Evolutionary conservation across 2,329 filamentous ascomycete species (phyloP).

Genomic region (Dothideomycetes sp.): DNA sequence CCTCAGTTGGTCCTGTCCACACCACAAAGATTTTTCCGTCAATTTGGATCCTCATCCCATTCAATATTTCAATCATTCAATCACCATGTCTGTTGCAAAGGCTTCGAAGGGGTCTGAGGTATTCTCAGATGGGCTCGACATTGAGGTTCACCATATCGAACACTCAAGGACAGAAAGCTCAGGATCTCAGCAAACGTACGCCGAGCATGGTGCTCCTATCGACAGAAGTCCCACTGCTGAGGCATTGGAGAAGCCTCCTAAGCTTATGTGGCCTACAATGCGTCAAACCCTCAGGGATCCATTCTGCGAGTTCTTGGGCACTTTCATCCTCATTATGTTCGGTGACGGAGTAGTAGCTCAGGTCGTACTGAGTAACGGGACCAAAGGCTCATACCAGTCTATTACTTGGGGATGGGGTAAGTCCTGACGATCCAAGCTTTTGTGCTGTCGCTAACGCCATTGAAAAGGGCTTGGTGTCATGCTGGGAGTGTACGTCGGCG

Average conservation of each 20-base stretch:
- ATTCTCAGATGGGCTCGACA: slow-evolving; percentile 7
- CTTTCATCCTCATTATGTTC: slow-evolving; percentile 59
- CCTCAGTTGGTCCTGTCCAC: no score
- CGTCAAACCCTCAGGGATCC: slow-evolving; percentile 46
- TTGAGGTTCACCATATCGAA: slow-evolving; percentile 18
- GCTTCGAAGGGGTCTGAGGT: background rate
- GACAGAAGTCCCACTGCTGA: slow-evolving; percentile 23
- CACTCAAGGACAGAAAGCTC: slow-evolving; percentile 15
- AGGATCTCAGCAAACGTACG: slow-evolving; percentile 13
- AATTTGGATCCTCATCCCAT: background rate
- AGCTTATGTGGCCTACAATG: slow-evolving; percentile 45
- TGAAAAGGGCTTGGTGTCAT: slow-evolving; percentile 52
- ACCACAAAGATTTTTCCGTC: no score
- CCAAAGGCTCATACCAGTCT: slow-evolving; percentile 45
- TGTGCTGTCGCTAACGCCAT: slow-evolving; percentile 10
- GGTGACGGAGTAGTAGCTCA: slow-evolving; percentile 65
- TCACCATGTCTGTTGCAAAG: background rate
- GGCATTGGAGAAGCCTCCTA: slow-evolving; percentile 22
- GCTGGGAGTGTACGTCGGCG: slow-evolving; percentile 44
- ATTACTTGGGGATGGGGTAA: slow-evolving; percentile 37
- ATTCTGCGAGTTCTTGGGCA: slow-evolving; percentile 60
- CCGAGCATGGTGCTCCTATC: slow-evolving; percentile 21
- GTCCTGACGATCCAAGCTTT: no score
- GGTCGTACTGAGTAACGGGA: slow-evolving; percentile 47
- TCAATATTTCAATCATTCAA: background rate